phyloP scores from a whole-genome alignment of 495 filamentous ascomycete species.

The Penicillium canescens region DNA sequence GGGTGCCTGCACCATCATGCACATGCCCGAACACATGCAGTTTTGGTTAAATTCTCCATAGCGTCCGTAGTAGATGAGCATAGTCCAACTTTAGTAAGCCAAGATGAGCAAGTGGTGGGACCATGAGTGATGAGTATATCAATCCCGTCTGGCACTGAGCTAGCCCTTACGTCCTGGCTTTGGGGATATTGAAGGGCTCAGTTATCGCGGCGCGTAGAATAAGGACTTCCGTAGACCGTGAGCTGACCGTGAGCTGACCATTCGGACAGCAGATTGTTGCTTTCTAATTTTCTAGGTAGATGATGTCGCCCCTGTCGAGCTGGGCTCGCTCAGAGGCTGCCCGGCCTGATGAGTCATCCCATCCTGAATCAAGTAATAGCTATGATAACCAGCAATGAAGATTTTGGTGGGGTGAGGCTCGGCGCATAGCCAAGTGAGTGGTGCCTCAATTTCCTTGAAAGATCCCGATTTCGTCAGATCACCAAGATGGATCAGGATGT shows the following conservation, averaged over 20 bases:
- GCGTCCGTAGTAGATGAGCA: slow-evolving; percentile 56
- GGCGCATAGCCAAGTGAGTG: slow-evolving; percentile 63
- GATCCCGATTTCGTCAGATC: slow-evolving; percentile 69
- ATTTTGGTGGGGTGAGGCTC: slow-evolving; percentile 66
- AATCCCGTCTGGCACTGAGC: slow-evolving; percentile 58
- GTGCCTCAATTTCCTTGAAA: slow-evolving; percentile 55
- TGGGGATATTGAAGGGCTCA: slow-evolving; percentile 51
- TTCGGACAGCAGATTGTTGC: slow-evolving; percentile 48
- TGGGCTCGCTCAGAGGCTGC: slow-evolving; percentile 11
- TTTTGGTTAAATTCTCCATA: slow-evolving; percentile 65
- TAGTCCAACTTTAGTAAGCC: slow-evolving; percentile 62
- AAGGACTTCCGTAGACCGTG: slow-evolving; percentile 55
- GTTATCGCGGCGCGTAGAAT: slow-evolving; percentile 50
- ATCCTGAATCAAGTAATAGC: slow-evolving; percentile 57
- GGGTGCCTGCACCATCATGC: slow-evolving; percentile 60
- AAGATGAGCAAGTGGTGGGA: slow-evolving; percentile 56
- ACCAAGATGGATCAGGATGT: slow-evolving; percentile 76
- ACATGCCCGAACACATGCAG: slow-evolving; percentile 80
- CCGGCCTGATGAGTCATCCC: slow-evolving; percentile 6
- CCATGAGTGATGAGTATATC: slow-evolving; percentile 79
- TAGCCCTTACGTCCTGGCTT: slow-evolving; percentile 24
- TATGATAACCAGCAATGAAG: slow-evolving; percentile 74
- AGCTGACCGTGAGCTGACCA: slow-evolving; percentile 51
- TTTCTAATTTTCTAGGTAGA: slow-evolving; percentile 51
- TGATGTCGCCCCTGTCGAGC: slow-evolving; percentile 46